Evolutionary conservation across 305 asterid genomes (phyloP).

Genomic region (Stenogyne calaminthoides): DNA sequence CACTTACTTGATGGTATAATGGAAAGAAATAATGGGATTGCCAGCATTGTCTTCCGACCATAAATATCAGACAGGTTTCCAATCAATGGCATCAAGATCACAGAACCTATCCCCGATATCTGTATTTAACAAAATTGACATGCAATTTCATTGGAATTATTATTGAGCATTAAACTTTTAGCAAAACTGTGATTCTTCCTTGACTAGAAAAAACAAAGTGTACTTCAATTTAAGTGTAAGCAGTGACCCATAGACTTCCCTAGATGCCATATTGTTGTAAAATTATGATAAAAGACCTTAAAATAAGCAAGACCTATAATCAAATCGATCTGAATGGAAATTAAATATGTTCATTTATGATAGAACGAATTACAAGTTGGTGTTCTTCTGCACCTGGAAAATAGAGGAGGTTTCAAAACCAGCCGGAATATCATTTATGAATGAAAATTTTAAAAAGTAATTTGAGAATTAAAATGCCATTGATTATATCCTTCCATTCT

Average conservation of each 20-base stretch:
- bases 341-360: neutral
- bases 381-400: neutral
- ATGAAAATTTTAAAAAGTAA: neutral
- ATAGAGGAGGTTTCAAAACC: neutral
- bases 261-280: neutral
- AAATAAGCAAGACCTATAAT: neutral
- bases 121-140: conserved; percentile 27
- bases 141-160: conserved; percentile 14
- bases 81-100: conserved; percentile 49
- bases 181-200: neutral
- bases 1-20: conserved; percentile 40
- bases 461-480: neutral
- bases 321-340: neutral
- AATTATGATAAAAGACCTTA: neutral
- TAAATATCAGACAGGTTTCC: conserved; percentile 46
- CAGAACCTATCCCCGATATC: conserved; percentile 48
- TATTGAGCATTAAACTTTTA: neutral
- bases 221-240: neutral
- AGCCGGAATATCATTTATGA: too few species aligned
- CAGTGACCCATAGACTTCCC: neutral
- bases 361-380: neutral
- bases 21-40: conserved; percentile 41
- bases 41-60: conserved; percentile 41
- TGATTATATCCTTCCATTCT: neutral
- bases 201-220: too few species aligned